Evolutionary conservation across 805 yeast species (phyloP).

Genomic region (Teunomyces panamensis): DNA sequence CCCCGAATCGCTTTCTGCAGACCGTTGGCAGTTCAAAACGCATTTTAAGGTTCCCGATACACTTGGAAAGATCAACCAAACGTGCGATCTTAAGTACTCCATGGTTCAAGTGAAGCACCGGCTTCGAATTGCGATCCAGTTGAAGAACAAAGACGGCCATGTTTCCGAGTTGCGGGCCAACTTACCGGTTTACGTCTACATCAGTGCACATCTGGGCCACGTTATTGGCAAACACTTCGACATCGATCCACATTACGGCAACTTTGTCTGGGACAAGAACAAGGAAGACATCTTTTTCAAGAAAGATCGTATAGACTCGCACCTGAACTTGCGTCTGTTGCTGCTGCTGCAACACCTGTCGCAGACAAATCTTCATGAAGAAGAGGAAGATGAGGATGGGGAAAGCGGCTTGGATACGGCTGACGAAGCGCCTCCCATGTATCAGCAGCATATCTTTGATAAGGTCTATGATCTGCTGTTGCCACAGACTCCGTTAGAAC

Average conservation of each 20-base stretch:
- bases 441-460: constrained; percentile 38
- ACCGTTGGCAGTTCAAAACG: constrained; percentile 47
- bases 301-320: constrained; percentile 15
- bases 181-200: constrained; percentile 44
- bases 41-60: constrained; percentile 38
- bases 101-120: constrained; percentile 45
- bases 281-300: constrained; percentile 30
- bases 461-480: constrained; percentile 33
- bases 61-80: constrained; percentile 41
- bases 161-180: constrained; percentile 51
- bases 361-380: constrained; percentile 7
- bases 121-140: constrained; percentile 41
- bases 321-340: background rate
- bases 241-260: constrained; percentile 25
- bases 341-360: background rate
- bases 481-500: constrained; percentile 37
- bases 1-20: constrained; percentile 22
- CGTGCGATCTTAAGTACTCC: constrained; percentile 39
- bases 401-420: constrained; percentile 23
- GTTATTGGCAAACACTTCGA: constrained; percentile 34
- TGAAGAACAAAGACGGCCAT: constrained; percentile 50
- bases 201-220: constrained; percentile 39
- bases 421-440: constrained; percentile 43
- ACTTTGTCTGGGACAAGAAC: constrained; percentile 17
- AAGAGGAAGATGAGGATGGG: constrained; percentile 12